Evolutionary conservation across 139 green algal species (phyloP).

Genomic region (Haematococcus lacustris): DNA sequence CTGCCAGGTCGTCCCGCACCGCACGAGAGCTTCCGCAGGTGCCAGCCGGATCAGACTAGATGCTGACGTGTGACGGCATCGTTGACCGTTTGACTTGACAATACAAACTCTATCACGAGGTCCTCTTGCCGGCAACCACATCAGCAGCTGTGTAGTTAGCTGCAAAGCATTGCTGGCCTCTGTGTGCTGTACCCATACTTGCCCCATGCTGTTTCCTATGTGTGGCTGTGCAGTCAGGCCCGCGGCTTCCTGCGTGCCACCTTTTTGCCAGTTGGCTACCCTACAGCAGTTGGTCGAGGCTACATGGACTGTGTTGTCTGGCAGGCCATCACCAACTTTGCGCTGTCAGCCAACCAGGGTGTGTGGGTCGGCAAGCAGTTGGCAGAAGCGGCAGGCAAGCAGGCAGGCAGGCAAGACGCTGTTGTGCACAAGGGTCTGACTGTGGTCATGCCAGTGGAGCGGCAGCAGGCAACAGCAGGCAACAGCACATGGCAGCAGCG

Average conservation of each 20-base stretch:
- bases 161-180: no score
- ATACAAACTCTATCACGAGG: no score
- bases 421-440: background rate
- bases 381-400: background rate
- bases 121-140: no score
- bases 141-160: no score
- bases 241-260: conserved; percentile 17
- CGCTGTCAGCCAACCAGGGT: conserved; percentile 37
- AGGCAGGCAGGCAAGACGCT: background rate
- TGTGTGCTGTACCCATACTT: no score
- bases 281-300: conserved; percentile 23
- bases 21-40: no score
- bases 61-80: no score
- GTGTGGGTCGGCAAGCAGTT: no score
- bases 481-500: background rate
- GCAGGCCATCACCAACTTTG: conserved; percentile 43
- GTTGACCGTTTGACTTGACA: no score
- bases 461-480: background rate
- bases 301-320: conserved; percentile 30
- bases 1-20: no score
- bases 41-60: no score
- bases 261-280: conserved; percentile 45
- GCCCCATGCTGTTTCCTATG: no score
- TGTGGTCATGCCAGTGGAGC: background rate
- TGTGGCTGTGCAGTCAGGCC: conserved; percentile 6